Evolutionary conservation across 345 rosid genomes (phyloP), one percentile per base, ranked within the genome.

Genomic region (Durio zibethinus): DNA sequence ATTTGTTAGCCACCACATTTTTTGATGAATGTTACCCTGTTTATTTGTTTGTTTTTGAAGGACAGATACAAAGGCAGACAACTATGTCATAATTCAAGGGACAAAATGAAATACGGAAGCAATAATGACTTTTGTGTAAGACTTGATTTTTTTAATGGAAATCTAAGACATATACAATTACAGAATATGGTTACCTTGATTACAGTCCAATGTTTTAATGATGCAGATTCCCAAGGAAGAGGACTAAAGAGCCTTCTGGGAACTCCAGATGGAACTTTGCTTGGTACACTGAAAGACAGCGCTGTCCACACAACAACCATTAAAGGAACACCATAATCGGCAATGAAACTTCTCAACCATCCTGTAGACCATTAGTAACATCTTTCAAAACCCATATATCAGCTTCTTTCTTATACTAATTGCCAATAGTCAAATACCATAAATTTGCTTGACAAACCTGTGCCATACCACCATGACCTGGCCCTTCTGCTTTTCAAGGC

Each of bases 281-380:
- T 77, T 0, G 91, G 89, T 29, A 80, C 68, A 16, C 67, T 75
- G 52, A 84, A 92, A 15, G 96, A 90, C 80, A 90, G 72, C 33
- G 83, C 87, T 7, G 94, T 92, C 98, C 98, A 94, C 23, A 87
- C 75, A 60, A 91, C 79, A 74, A 94, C 97, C 97, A 90, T 91
- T 23, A 90, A 80, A 3, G 97, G 97, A 72, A 94, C 97, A 9
- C 98, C 98, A 73, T 92, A 92, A 78, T 92, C 98, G 43, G 98
- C 93, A 7, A 85, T 79, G 84, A 90, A 86, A 79, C 89, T 88
- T 83, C 95, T 86, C n/a, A 78, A 52, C 88, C 85, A 84, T 18
- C 89, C 94, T 93, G 74, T 60, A 33, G 3, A 63, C 35, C 54
- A 50, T 47, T 36, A 5, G 23, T 10, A 77, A 43, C 64, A 9